Evolutionary conservation across 164 flowering plant species (phyloP), one percentile per base, ranked within the genome.

Genomic region (Macadamia integrifolia): DNA sequence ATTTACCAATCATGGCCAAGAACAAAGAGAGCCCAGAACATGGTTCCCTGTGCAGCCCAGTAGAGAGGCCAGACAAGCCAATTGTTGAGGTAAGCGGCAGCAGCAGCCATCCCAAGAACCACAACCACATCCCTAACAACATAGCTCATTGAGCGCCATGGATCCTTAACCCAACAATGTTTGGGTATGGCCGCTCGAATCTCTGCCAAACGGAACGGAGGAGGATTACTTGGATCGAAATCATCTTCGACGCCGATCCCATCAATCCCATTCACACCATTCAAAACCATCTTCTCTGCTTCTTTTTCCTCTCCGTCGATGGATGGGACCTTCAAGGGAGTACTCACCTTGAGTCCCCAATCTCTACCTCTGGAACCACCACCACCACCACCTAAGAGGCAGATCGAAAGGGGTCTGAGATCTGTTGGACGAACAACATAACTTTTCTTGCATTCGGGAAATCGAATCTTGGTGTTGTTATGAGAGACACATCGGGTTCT

Each of bases 11-110:
- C 97, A 79, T 88, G 97, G 31, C 93, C 97, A 77, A 90, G 90
- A 78, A 90, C 93, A 80, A 88, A 90, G 63, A 90, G 79, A 68
- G 89, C 93, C 93, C 93, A 90, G 56, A 90, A 90, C 97, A 90
- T 88, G 66, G 97, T 90, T 14, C 93, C 87, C 67, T 88, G 93
- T 69, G 86, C 92, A 74, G 67, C 64, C 93, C 96, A 88, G 72
- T 90, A 88, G 29, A 90, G 68, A 72, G 90, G 87, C 97, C 92
- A 90, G 70, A 87, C 77, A 61, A 73, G 64, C 97, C 88, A 86
- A 46, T 71, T 84, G 69, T 91, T 79, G 44, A 89, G 17, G 68
- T 72, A 77, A 69, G 80, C 79, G 3, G 93, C 93, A 1, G 70
- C 84, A 2, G 84, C 84, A 13, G 86, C 97, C 72, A 89, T 81